Evolutionary conservation across 2,329 filamentous ascomycete species (phyloP).

Genomic region (Lachnellula subtilissima): DNA sequence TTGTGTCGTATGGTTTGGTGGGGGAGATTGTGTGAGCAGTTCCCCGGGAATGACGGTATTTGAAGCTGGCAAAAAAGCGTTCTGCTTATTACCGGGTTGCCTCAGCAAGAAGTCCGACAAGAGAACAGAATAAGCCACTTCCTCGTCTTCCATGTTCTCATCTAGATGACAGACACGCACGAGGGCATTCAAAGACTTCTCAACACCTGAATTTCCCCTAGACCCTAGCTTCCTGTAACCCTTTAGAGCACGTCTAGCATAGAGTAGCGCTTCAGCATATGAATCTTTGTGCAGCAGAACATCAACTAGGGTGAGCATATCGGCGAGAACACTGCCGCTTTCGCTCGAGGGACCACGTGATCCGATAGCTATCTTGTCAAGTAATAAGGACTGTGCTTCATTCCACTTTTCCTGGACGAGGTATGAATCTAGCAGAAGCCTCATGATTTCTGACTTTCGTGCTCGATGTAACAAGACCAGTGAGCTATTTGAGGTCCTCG

Average conservation of each 20-base stretch:
- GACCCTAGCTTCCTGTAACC: conserved; percentile 11
- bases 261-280: conserved; percentile 12
- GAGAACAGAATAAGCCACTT: conserved; percentile 11
- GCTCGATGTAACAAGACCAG: background rate
- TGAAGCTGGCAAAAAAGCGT: too few species aligned
- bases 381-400: conserved; percentile 8
- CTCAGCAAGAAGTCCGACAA: background rate
- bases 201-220: background rate
- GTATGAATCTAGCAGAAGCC: conserved; percentile 2
- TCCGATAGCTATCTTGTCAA: conserved; percentile 7
- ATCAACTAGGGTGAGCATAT: conserved; percentile 8
- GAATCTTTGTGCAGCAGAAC: conserved; percentile 5
- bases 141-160: conserved; percentile 5
- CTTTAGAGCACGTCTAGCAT: conserved; percentile 10
- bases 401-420: conserved; percentile 8
- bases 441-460: conserved; percentile 3
- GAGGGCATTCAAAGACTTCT: conserved; percentile 5
- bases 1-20: too few species aligned
- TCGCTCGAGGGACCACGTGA: conserved; percentile 2
- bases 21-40: too few species aligned
- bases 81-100: background rate
- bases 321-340: background rate
- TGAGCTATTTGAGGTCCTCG: background rate
- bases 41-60: too few species aligned
- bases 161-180: conserved; percentile 1